Evolutionary conservation across 2,329 filamentous ascomycete genomes (phyloP), one percentile per base, ranked within the genome.

Genomic region (Aspergillus glaucus): DNA sequence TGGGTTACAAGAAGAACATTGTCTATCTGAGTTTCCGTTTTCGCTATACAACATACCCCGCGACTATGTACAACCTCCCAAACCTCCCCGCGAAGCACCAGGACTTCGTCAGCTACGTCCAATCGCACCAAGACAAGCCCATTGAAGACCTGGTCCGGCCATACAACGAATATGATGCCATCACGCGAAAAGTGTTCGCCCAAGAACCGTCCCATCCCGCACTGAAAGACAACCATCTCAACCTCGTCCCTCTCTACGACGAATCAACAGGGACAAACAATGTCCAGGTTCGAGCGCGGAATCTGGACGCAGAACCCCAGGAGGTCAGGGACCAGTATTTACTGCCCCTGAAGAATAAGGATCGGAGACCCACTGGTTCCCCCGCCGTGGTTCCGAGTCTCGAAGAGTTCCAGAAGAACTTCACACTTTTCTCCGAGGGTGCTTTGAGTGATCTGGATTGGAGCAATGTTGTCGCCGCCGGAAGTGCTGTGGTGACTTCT

Each of bases 381-480:
- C 80, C 80, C 3, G 88, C 88, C 2, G 78, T 87, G 3, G 87
- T 91, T 0, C 64, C 75, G 21, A 78, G 78, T 10, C 63, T 93
- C 42, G 76, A 79, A 43, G 83, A 88, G 26, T 95, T 93, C 58
- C 82, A 84, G 62, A 79, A 80, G 44, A 92, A 93, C 67, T 92
- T 95, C 69, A 80, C 80, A 50, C 65, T 94, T 50, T 95, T 95
- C 63, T 89, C 85, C 1, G 89, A 95, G 67, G 86, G 81, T 1
- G 84, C 87, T 0, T 72, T 94, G 24, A 76, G 76, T 26, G 88
- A 92, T 44, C 65, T 94, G 56, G 81, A 92, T 62, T 94, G 88
- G 88, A 81, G 70, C 61, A 93, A 93, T 63, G 81, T 94, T 14
- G 83, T 93, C 14, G 89, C 81, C 26, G 87, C 88, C 37, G 89